Conservation (phyloP, 2,329 filamentous ascomycete species). For the Curvularia spicifera region DNA sequence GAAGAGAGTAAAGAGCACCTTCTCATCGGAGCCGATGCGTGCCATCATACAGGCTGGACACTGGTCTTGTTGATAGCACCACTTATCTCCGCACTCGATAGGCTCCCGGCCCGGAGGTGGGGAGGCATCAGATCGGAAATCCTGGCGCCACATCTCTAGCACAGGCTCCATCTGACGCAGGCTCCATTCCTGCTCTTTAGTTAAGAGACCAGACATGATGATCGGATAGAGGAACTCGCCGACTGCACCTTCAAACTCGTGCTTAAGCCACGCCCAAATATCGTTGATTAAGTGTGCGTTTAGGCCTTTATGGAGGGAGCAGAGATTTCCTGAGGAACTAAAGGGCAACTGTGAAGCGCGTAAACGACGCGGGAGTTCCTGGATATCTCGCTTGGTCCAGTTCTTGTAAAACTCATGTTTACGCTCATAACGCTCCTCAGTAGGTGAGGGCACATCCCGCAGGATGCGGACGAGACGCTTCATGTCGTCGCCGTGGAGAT, state of each 20-base stretch:
- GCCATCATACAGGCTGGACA: conserved; percentile 43
- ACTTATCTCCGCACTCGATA: conserved; percentile 24
- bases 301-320: conserved; percentile 34
- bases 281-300: conserved; percentile 27
- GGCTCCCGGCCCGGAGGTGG: conserved; percentile 27
- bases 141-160: conserved; percentile 31
- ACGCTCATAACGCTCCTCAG: conserved; percentile 1
- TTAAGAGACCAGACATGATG: conserved; percentile 28
- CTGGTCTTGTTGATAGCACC: conserved; percentile 29
- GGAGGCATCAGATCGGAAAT: conserved; percentile 24
- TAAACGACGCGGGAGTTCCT: conserved; percentile 31
- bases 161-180: conserved; percentile 41
- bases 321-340: conserved; percentile 22
- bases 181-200: conserved; percentile 19
- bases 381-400: conserved; percentile 23
- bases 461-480: conserved; percentile 33
- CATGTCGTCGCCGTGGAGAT: conserved; percentile 34
- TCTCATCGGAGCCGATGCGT: conserved; percentile 34
- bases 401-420: conserved; percentile 14
- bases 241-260: conserved; percentile 33
- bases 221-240: conserved; percentile 39
- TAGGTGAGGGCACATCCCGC: conserved; percentile 13
- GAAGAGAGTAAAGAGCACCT: conserved; percentile 35
- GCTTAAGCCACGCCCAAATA: conserved; percentile 31
- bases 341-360: conserved; percentile 25